phyloP scores from a whole-genome alignment of 148 eudicot species.

The Spergularia marina region DNA sequence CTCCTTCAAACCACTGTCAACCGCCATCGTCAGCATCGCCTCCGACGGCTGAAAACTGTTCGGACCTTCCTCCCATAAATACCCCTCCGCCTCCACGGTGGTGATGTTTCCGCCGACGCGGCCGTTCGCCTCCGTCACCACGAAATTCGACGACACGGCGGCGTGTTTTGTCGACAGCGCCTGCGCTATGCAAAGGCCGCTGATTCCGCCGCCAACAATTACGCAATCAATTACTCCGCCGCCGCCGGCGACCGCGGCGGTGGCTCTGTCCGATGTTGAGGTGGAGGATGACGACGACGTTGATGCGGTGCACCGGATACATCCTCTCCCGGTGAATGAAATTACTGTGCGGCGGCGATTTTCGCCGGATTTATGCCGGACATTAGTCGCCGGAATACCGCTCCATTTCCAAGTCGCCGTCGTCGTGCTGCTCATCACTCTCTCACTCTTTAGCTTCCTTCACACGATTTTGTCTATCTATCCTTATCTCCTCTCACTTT shows the following conservation, averaged over 20 bases:
- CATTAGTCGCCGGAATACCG: too few relatives aligned
- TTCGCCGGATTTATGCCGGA: too few relatives aligned
- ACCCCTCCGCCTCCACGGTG: constrained; percentile 66
- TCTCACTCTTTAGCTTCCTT: too few relatives aligned
- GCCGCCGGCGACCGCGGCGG: not conserved
- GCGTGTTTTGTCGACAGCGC: constrained; percentile 49
- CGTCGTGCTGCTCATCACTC: too few relatives aligned
- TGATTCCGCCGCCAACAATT: constrained; percentile 73
- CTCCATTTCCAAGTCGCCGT: too few relatives aligned
- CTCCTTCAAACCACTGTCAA: constrained; percentile 75
- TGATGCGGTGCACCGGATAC: not conserved
- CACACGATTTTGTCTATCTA: too few relatives aligned
- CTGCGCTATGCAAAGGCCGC: constrained; percentile 77
- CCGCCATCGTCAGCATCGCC: constrained; percentile 70
- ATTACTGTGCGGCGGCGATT: too few relatives aligned
- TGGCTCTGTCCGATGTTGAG: not conserved
- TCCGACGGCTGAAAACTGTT: constrained; percentile 92
- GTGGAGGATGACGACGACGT: not conserved
- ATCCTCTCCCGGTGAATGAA: too few relatives aligned
- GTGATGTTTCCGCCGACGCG: constrained; percentile 76
- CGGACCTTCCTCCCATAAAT: constrained; percentile 86
- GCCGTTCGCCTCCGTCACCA: constrained; percentile 70
- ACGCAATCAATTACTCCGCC: constrained; percentile 52
- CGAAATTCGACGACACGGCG: constrained; percentile 27
- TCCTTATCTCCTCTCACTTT: too few relatives aligned